phyloP scores from a whole-genome alignment of 441 rosid genomes.

The Jatropha podagrica region DNA sequence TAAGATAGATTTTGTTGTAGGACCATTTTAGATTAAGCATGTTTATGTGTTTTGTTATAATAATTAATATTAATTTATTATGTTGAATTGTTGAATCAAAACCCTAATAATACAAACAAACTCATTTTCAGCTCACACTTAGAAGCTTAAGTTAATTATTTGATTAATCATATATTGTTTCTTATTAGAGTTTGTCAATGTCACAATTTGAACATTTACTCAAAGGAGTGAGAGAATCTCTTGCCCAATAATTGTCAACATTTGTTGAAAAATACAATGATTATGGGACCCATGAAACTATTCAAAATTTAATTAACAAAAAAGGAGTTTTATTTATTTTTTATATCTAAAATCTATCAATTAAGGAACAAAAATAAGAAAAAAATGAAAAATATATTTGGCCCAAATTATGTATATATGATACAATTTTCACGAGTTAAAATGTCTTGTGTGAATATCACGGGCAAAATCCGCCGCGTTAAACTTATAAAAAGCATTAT shows the following conservation, averaged over 20 bases:
- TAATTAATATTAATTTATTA: neutral
- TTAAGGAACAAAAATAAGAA: too few relatives aligned
- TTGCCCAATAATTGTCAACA: neutral
- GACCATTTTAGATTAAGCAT: neutral
- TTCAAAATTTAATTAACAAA: neutral
- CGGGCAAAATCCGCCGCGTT: too few relatives aligned
- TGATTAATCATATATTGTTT: neutral
- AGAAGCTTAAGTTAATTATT: neutral
- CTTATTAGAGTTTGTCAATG: neutral
- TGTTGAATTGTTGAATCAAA: neutral
- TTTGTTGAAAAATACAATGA: neutral
- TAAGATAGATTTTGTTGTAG: neutral
- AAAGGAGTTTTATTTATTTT: too few relatives aligned
- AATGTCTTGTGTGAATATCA: too few relatives aligned
- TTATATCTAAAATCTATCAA: too few relatives aligned
- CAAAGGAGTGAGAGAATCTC: neutral
- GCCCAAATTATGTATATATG: too few relatives aligned
- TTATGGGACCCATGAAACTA: neutral
- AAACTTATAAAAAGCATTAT: too few relatives aligned
- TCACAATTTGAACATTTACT: neutral
- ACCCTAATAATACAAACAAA: neutral
- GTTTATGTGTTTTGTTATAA: neutral
- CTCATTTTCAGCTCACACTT: constrained; percentile 3
- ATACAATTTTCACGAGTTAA: too few relatives aligned
- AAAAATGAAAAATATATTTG: too few relatives aligned